Evolutionary conservation across 345 rosid species (phyloP).

Genomic region (Syzygium aqueum): DNA sequence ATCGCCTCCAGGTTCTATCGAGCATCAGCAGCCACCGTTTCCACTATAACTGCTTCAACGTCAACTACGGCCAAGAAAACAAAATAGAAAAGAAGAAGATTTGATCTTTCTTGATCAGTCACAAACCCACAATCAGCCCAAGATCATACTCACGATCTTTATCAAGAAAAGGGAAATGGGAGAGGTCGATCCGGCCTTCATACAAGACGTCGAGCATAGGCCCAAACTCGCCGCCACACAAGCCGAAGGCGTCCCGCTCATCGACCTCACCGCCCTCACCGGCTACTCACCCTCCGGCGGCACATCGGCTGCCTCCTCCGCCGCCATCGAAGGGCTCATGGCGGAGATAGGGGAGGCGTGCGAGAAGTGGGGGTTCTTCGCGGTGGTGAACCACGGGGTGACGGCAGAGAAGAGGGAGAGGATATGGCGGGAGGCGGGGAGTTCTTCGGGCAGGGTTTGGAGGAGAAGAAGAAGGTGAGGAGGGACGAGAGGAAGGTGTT

Average conservation of each 20-base stretch:
- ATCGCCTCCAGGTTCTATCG: not conserved
- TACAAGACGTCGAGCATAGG: conserved; percentile 22
- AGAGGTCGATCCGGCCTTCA: conserved; percentile 10
- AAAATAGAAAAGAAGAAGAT: no score
- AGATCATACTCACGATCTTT: not conserved
- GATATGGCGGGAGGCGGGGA: conserved; percentile 12
- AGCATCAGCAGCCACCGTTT: not conserved
- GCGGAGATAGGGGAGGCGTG: conserved; percentile 38
- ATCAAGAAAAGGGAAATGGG: not conserved
- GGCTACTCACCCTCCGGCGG: not conserved
- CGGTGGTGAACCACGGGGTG: conserved; percentile 20
- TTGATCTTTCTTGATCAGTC: not conserved
- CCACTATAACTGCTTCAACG: not conserved
- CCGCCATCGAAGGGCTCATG: conserved; percentile 8
- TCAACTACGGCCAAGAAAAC: not conserved
- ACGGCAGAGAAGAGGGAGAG: conserved; percentile 15
- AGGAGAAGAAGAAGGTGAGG: conserved; percentile 44
- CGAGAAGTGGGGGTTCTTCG: conserved; percentile 55
- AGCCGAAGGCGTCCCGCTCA: conserved; percentile 34
- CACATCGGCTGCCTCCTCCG: not conserved
- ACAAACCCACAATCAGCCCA: not conserved
- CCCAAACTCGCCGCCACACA: conserved; percentile 9
- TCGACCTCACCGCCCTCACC: conserved; percentile 18
- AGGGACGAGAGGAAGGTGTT: conserved; percentile 37
- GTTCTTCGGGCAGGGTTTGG: conserved; percentile 36